Evolutionary conservation across 345 rosid species (phyloP).

Genomic region (Populus ilicifolia): DNA sequence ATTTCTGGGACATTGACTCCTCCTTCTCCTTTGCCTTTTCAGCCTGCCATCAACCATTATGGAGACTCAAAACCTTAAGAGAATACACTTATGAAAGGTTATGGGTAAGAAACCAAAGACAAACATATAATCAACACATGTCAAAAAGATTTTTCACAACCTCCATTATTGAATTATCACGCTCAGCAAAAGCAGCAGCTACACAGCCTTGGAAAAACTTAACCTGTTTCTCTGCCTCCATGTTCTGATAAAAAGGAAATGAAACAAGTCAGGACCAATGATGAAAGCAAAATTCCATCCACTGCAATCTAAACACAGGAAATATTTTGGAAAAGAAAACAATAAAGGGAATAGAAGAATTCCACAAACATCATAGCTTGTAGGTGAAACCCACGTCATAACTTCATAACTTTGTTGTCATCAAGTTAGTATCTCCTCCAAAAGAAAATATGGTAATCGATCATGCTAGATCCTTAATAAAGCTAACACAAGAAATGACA

Average conservation of each 20-base stretch:
- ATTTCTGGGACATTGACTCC: conserved; percentile 63
- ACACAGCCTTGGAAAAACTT: conserved; percentile 94
- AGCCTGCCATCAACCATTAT: conserved; percentile 51
- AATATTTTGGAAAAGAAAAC: neutral
- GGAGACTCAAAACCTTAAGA: conserved; percentile 8
- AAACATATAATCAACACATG: conserved; percentile 4
- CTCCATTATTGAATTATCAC: conserved; percentile 95
- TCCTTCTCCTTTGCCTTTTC: conserved; percentile 94
- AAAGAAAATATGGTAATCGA: neutral
- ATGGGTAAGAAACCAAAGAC: neutral
- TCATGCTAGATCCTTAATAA: neutral
- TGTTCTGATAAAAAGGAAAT: conserved; percentile 48
- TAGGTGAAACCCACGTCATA: neutral
- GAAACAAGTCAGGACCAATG: conserved; percentile 9
- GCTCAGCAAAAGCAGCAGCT: conserved; percentile 94
- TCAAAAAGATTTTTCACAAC: conserved; percentile 18
- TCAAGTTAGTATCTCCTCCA: conserved; percentile 1
- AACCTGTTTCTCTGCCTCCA: conserved; percentile 88
- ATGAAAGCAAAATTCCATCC: conserved; percentile 1
- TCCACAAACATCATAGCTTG: neutral
- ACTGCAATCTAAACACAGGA: neutral
- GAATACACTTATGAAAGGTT: neutral
- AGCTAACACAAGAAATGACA: neutral
- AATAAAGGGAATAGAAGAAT: neutral
- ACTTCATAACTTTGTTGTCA: neutral